Evolutionary conservation across 1,139 yeast genomes (phyloP), one percentile per base, ranked within the genome.

Genomic region (Petasospora rhodanensis): DNA sequence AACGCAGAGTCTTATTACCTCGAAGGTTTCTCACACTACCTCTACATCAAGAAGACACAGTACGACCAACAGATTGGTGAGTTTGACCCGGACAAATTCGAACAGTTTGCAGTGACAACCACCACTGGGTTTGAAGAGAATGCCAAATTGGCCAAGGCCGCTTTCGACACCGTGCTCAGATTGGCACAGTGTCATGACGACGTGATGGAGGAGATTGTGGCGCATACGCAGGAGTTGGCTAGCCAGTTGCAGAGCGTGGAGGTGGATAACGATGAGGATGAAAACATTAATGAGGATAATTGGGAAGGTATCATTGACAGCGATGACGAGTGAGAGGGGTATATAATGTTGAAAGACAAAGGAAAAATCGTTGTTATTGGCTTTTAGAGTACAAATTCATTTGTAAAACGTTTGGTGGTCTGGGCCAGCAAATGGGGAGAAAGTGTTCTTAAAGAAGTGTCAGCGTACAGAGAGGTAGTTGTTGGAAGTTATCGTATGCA

Each of bases 1-100:
- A 76, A 84, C 40, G 64, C 85, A 37, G 97, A 89, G 49, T 70
- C 80, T 22, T 80, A 73, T 52, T 89, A 89, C 54, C 64, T 86
- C 46, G 95, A 85, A 53, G 93, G 93, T 0, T 74, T 87, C 51
- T 77, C 93, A 1, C 68, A 78, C 50, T 70, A 78, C 42, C 65
- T 84, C 47, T 66, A 63, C 34, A 77, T 79, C 12, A 76, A 78
- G 37, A 52, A 38, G 34, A 27, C 34, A 4, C 49, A 43, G 30
- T 51, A 46, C 27, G 42, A 44, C 22, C 5, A 14, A 8, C 21
- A 22, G 11, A 20, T 36, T 22, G 34, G 37, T 13, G 34, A 31
- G 14, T 46, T 43, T 25, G 39, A 51, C 18, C 45, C 48, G 7
- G 55, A 49, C 14, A 7, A 26, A 7, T 48, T 51, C 30, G 53